Percentiles rank a stretch among this genome's conserved stretches.
phyloP scores from a whole-genome alignment of 2,329 filamentous ascomycete genomes.

The Phialophora verrucosa region DNA sequence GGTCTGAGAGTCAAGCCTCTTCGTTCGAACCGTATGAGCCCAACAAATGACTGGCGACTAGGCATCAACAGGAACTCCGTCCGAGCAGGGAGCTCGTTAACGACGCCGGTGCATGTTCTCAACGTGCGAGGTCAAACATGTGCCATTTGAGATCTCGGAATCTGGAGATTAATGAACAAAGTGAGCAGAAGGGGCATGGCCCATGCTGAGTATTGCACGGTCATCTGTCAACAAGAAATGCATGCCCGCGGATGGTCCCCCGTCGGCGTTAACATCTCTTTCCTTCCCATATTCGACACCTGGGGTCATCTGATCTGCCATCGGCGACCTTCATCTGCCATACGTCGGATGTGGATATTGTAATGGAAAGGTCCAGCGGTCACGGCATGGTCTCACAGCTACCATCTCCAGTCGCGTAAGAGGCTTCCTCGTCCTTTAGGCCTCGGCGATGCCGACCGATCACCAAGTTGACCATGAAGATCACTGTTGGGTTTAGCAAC shows the following conservation, averaged over 20 bases:
- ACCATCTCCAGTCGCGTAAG: neutral
- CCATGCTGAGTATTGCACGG: neutral
- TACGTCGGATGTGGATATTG: neutral
- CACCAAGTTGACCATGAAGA: neutral
- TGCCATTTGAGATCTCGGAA: neutral
- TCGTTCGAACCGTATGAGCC: neutral
- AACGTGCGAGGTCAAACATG: neutral
- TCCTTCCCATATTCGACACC: neutral
- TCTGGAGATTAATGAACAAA: neutral
- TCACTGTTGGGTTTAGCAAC: too few relatives aligned
- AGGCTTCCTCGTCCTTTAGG: too few relatives aligned
- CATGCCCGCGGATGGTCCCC: neutral
- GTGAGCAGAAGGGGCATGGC: neutral
- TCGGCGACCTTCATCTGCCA: neutral
- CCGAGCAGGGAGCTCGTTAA: neutral
- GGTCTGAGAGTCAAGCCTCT: neutral
- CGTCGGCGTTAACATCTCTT: neutral
- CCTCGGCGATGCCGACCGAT: too few relatives aligned
- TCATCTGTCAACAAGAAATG: neutral
- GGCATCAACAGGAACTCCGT: neutral
- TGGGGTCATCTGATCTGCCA: neutral
- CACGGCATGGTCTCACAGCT: neutral
- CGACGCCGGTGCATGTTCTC: neutral
- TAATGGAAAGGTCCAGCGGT: neutral
- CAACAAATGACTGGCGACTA: neutral